A percentile compares a stretch with the other conserved stretches of the same genome.
Conservation (phyloP, 2,329 filamentous ascomycete species). For the Madurella mycetomatis region DNA sequence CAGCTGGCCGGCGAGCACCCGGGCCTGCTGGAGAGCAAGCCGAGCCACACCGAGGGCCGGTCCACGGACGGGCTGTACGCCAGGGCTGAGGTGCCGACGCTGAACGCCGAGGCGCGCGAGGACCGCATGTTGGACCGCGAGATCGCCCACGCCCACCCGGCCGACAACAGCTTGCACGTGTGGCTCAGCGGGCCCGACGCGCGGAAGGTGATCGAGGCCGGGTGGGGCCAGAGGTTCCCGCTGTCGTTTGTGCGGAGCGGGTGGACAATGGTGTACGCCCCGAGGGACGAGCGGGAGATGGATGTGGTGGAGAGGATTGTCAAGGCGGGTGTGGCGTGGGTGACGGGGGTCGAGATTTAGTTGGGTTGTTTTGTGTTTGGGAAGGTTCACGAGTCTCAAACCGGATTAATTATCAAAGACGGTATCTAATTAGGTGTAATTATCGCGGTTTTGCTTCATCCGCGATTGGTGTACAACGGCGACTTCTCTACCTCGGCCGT, state of each 20-base stretch:
- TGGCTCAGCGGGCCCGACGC: slow-evolving; percentile 11
- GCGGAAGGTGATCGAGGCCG: slow-evolving; percentile 9
- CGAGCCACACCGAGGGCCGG: slow-evolving; percentile 5
- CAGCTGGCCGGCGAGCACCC: not conserved
- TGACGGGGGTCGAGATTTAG: slow-evolving; percentile 7
- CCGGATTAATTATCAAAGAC: not conserved
- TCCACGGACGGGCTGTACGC: slow-evolving; percentile 7
- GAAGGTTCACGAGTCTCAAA: no score
- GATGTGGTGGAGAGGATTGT: slow-evolving; percentile 11
- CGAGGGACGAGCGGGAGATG: slow-evolving; percentile 4
- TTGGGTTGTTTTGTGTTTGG: no score
- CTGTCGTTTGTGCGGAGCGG: slow-evolving; percentile 5
- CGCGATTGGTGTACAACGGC: slow-evolving; percentile 9
- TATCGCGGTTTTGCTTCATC: not conserved
- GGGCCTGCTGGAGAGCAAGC: not conserved
- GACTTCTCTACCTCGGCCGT: slow-evolving; percentile 10
- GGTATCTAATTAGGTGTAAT: not conserved
- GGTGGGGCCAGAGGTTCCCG: slow-evolving; percentile 10
- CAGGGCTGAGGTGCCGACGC: not conserved
- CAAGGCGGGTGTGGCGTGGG: slow-evolving; percentile 8
- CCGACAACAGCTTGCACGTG: slow-evolving; percentile 9
- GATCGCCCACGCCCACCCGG: slow-evolving; percentile 10
- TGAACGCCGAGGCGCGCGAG: slow-evolving; percentile 5
- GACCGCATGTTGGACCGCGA: slow-evolving; percentile 2
- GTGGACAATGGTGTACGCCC: slow-evolving; percentile 12